These are phyloP conservation scores for Lecanosticta acicola DNA, from an alignment of 2,329 filamentous ascomycete species.

Conservation along the genomic window DNA sequence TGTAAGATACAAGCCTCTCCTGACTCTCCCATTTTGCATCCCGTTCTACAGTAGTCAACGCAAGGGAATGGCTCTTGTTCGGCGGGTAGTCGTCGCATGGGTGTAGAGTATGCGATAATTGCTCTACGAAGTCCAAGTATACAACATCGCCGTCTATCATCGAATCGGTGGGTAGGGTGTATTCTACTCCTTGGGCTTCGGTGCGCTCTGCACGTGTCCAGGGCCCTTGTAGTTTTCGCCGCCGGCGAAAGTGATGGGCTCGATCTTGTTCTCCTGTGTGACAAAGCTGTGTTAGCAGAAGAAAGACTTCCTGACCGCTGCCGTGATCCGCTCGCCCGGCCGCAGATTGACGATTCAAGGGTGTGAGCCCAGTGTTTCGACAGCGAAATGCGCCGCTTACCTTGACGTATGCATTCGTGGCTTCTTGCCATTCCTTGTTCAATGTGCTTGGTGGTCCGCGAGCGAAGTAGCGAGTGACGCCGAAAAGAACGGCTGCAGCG, in stretches of 20 bases:
- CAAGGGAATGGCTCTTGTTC: slow-evolving; percentile 16
- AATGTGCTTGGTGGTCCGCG: slow-evolving; percentile 74
- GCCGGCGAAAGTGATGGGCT: slow-evolving; percentile 79
- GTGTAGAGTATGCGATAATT: slow-evolving; percentile 13
- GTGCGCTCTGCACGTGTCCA: slow-evolving; percentile 61
- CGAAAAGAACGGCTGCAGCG: slow-evolving; percentile 67
- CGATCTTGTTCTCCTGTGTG: slow-evolving; percentile 69
- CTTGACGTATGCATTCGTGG: slow-evolving; percentile 87
- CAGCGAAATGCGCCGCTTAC: slow-evolving; percentile 56
- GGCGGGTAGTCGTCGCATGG: slow-evolving; percentile 4
- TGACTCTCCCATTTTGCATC: slow-evolving; percentile 11
- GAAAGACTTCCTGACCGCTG: too few species aligned
- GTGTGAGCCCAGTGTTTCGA: too few species aligned
- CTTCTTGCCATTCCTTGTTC: slow-evolving; percentile 96
- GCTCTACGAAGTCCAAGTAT: slow-evolving; percentile 14
- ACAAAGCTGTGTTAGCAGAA: slow-evolving; percentile 7
- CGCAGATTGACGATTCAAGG: too few species aligned
- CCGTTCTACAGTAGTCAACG: slow-evolving; percentile 19
- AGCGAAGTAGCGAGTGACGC: slow-evolving; percentile 64
- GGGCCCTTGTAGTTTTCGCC: slow-evolving; percentile 72
- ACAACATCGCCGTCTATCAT: slow-evolving; percentile 15
- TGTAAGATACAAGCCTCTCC: slow-evolving; percentile 13
- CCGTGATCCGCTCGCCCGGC: too few species aligned
- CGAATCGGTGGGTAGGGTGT: neutral
- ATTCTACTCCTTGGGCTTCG: slow-evolving; percentile 23